These are phyloP conservation scores for Pelargonium citronellum DNA, from an alignment of 441 rosid genomes.

Conservation along the genomic window DNA sequence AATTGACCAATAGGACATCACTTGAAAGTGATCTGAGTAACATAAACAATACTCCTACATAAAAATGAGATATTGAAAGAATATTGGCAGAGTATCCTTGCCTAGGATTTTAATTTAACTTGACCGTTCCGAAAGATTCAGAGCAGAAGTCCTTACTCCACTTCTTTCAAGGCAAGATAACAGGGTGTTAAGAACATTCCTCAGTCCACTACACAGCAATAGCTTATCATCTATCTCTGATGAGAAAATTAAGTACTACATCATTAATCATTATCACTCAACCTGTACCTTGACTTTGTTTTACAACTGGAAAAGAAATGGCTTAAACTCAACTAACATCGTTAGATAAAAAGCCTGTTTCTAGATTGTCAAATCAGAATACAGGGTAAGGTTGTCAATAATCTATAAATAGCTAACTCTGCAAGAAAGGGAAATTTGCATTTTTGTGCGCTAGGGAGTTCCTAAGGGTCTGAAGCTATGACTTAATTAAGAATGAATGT, in stretches of 20 bases:
- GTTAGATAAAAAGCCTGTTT: not conserved
- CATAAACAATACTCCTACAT: not conserved
- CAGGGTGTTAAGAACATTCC: not conserved
- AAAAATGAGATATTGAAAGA: not conserved
- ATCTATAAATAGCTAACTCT: not conserved
- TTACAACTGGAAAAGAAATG: not conserved
- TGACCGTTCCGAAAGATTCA: too few species aligned
- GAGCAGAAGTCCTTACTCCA: not conserved
- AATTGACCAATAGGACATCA: not conserved
- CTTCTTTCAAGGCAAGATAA: not conserved
- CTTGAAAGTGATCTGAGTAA: not conserved
- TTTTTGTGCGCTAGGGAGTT: not conserved
- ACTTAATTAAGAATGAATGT: not conserved
- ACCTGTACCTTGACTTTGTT: not conserved
- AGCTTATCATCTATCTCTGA: too few species aligned
- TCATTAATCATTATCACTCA: not conserved
- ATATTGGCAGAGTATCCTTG: slow-evolving; percentile 1
- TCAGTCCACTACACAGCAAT: not conserved
- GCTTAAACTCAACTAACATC: not conserved
- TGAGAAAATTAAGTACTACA: too few species aligned
- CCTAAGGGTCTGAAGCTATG: not conserved
- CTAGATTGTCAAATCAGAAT: not conserved
- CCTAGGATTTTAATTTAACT: not conserved
- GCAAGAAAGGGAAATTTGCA: not conserved
- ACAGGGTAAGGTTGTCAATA: not conserved